A percentile compares a stretch with the other conserved stretches of the same genome.
phyloP scores from a whole-genome alignment of 495 filamentous ascomycete species.

The Cercophora newfieldiana region DNA sequence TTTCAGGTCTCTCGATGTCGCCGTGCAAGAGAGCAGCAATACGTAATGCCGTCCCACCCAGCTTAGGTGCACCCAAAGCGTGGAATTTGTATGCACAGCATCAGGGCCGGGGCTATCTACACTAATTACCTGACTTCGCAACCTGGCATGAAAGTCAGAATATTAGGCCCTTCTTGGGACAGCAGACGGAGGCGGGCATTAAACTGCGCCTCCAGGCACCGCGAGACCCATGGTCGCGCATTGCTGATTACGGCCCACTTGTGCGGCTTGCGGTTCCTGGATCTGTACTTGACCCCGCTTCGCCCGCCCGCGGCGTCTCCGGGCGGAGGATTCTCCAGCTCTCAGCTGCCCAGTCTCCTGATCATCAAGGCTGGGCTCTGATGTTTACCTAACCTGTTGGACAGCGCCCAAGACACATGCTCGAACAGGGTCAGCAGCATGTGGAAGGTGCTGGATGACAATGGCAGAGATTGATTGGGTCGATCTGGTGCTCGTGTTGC shows the following conservation, averaged over 20 bases:
- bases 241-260: too few relatives aligned
- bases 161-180: not conserved
- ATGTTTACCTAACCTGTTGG: not conserved
- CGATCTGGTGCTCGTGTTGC: slow-evolving; percentile 18
- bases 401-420: slow-evolving; percentile 8
- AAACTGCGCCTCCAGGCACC: not conserved
- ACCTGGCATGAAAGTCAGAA: not conserved
- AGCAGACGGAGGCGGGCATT: not conserved
- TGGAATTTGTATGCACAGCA: not conserved
- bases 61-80: not conserved
- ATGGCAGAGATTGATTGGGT: slow-evolving; percentile 15
- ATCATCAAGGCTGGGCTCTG: not conserved
- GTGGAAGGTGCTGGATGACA: slow-evolving; percentile 9
- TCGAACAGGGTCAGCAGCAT: slow-evolving; percentile 5
- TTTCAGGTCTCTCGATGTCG: not conserved
- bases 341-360: not conserved
- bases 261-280: not conserved
- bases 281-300: not conserved
- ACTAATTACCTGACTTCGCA: not conserved
- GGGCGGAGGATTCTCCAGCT: not conserved
- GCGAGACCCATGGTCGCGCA: not conserved
- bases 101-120: not conserved
- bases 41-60: slow-evolving; percentile 27
- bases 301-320: not conserved
- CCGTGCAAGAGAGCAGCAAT: slow-evolving; percentile 6